These are phyloP conservation scores for Aspergillus saccharolyticus DNA, from an alignment of 495 filamentous ascomycete species.

Conservation along the genomic window DNA sequence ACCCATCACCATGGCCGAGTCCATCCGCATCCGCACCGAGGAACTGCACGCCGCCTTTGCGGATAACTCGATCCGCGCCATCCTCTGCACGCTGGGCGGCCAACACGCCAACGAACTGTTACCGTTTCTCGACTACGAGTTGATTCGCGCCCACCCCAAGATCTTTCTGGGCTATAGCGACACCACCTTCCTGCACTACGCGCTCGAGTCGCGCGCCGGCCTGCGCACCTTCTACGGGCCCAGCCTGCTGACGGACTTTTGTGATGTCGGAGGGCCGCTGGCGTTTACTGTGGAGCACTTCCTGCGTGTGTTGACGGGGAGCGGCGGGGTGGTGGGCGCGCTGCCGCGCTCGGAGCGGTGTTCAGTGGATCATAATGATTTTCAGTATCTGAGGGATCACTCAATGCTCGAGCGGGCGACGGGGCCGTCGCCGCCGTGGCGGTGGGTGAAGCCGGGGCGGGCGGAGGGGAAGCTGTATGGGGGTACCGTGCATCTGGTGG, in stretches of 20 bases:
- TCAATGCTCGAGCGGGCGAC: not conserved
- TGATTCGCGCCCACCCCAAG: conserved; percentile 1
- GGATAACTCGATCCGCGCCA: not conserved
- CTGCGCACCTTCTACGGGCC: conserved; percentile 5
- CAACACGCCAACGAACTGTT: not conserved
- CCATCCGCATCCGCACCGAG: not conserved
- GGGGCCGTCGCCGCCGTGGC: not conserved
- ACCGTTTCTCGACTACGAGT: not conserved
- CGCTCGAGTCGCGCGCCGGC: not conserved
- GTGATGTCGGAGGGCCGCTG: not conserved
- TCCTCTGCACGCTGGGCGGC: not conserved
- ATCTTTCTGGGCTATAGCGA: conserved; percentile 5
- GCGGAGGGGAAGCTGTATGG: not conserved
- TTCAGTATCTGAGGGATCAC: not conserved
- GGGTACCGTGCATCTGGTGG: not conserved
- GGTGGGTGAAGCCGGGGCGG: not conserved
- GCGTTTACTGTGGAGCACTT: not conserved
- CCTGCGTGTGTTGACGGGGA: not conserved
- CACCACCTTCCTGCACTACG: conserved; percentile 6
- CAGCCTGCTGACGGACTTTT: not conserved
- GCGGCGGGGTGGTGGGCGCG: not conserved
- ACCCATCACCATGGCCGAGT: not conserved
- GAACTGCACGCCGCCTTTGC: not conserved
- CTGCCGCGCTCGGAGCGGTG: not conserved
- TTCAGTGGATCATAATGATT: not conserved